phyloP scores from a whole-genome alignment of 768 basidiomycete genomes.

The Rhodosporidiobolus sp. region DNA sequence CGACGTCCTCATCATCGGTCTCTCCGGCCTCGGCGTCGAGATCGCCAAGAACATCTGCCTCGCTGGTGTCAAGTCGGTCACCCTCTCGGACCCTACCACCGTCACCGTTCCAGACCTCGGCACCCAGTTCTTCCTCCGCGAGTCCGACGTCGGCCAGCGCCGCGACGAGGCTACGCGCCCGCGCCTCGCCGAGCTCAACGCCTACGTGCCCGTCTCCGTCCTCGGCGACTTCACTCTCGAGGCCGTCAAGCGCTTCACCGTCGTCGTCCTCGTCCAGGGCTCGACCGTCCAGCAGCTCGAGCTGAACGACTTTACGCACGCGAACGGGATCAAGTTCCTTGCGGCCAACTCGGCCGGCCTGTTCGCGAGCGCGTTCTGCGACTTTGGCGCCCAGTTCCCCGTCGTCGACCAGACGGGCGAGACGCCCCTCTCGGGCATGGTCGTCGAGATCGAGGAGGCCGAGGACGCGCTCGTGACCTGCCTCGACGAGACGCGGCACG shows the following conservation, averaged over 20 bases:
- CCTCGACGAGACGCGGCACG: conserved; percentile 93
- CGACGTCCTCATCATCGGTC: conserved; percentile 87
- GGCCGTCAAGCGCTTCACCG: conserved; percentile 67
- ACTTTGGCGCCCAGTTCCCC: conserved; percentile 90
- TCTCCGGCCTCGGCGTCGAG: conserved; percentile 89
- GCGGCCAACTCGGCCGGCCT: conserved; percentile 86
- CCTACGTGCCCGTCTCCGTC: conserved; percentile 88
- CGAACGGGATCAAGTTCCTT: conserved; percentile 84
- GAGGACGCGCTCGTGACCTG: conserved; percentile 91
- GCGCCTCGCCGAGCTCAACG: conserved; percentile 88
- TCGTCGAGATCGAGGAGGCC: conserved; percentile 89
- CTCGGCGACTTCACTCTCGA: conserved; percentile 81
- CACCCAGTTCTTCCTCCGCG: conserved; percentile 94
- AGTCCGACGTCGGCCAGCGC: conserved; percentile 80
- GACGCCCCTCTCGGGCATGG: conserved; percentile 88
- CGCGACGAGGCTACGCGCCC: conserved; percentile 79
- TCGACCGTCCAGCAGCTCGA: conserved; percentile 78
- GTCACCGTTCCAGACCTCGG: conserved; percentile 85
- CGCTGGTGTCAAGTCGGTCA: conserved; percentile 96
- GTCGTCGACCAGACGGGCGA: conserved; percentile 99
- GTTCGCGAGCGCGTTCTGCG: conserved; percentile 92
- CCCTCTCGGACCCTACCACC: conserved; percentile 87
- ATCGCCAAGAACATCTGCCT: conserved; percentile 95
- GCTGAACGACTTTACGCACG: conserved; percentile 92
- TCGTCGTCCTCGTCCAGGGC: conserved; percentile 72